Evolutionary conservation across 768 basidiomycete species (phyloP).

Genomic region (Phylloporus sp.): DNA sequence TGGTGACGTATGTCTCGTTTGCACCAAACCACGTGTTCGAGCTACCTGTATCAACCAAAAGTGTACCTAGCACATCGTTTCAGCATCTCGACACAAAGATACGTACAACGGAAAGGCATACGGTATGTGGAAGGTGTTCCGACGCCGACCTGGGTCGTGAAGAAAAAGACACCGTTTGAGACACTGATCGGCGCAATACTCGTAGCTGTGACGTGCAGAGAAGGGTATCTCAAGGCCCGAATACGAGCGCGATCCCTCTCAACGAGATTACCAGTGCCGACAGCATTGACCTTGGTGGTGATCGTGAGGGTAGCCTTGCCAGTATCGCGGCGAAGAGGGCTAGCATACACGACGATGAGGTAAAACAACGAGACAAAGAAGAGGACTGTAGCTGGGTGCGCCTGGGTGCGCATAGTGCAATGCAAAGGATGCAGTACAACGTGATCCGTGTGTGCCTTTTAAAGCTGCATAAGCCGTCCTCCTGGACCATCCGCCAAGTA

Average conservation of each 20-base stretch:
- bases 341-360: slow-evolving; percentile 6
- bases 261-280: slow-evolving; percentile 12
- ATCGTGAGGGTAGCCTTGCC: slow-evolving; percentile 16
- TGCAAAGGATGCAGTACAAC: not conserved
- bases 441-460: not conserved
- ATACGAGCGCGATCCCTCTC: slow-evolving; percentile 22
- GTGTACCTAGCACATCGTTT: slow-evolving; percentile 16
- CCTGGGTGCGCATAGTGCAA: not conserved
- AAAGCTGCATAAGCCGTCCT: not conserved
- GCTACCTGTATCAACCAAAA: slow-evolving; percentile 31
- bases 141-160: slow-evolving; percentile 27
- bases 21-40: slow-evolving; percentile 33
- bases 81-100: not conserved
- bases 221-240: slow-evolving; percentile 7
- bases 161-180: slow-evolving; percentile 23
- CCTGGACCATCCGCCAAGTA: not conserved
- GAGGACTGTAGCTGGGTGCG: not conserved
- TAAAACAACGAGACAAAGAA: slow-evolving; percentile 5
- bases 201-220: not conserved
- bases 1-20: slow-evolving; percentile 9
- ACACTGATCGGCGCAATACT: slow-evolving; percentile 1
- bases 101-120: slow-evolving; percentile 5
- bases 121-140: slow-evolving; percentile 24
- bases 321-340: slow-evolving; percentile 4
- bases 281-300: slow-evolving; percentile 7